A percentile compares a stretch with the other conserved stretches of the same genome.
phyloP scores from a whole-genome alignment of 2,329 filamentous ascomycete species.

The Aspergillus transmontanensis region DNA sequence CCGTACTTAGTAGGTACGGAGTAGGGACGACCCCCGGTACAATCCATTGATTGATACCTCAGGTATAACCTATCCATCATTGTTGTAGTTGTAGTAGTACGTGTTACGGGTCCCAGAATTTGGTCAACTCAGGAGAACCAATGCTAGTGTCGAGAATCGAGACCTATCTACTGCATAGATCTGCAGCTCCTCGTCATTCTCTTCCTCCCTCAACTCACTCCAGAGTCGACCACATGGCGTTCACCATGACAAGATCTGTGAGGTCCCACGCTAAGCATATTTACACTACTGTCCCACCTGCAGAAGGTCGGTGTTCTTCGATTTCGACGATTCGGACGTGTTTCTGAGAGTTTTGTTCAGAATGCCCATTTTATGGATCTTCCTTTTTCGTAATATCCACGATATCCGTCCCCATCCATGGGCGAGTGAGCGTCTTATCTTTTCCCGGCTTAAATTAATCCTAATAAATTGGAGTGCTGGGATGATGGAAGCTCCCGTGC shows the following conservation, averaged over 20 bases:
- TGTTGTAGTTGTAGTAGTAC: background rate
- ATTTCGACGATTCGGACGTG: background rate
- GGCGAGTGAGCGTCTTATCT: background rate
- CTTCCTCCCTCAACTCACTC: background rate
- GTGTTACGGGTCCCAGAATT: background rate
- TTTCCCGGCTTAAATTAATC: too few species aligned
- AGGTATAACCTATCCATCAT: background rate
- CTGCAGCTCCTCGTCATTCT: background rate
- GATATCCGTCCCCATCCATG: background rate
- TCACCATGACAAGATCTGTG: background rate
- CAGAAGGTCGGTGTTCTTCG: background rate
- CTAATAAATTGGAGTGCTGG: too few species aligned
- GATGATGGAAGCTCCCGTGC: constrained; percentile 5
- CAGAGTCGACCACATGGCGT: background rate
- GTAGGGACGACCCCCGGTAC: background rate
- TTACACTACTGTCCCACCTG: background rate
- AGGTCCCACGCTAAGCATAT: background rate
- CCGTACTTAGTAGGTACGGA: too few species aligned
- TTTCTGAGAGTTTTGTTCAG: background rate
- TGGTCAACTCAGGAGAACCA: background rate
- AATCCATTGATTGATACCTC: background rate
- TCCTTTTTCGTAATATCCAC: background rate
- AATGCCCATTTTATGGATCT: background rate
- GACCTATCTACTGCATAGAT: background rate
- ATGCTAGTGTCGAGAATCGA: background rate